These are phyloP conservation scores for Buxus sempervirens DNA, from an alignment of 164 flowering plant genomes.

Conservation along the genomic window DNA sequence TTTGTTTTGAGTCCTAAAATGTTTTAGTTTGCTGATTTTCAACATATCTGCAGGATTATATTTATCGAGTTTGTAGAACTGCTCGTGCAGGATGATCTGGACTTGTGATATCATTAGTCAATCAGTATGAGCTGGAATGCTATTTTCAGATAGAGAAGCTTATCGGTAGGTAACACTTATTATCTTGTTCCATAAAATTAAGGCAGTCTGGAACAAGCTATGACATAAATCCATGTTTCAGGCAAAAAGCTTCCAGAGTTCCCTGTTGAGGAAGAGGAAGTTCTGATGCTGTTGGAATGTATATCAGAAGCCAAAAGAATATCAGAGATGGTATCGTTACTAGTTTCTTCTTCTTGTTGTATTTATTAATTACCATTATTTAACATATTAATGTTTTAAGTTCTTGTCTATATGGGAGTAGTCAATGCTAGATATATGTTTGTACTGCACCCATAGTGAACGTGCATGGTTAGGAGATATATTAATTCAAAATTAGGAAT, in stretches of 20 bases:
- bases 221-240: too few relatives aligned
- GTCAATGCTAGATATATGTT: too few relatives aligned
- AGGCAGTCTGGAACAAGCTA: too few relatives aligned
- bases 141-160: slow-evolving; percentile 78
- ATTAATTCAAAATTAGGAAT: too few relatives aligned
- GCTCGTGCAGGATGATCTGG: slow-evolving; percentile 98
- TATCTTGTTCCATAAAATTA: too few relatives aligned
- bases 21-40: slow-evolving; percentile 10
- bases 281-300: slow-evolving; percentile 54
- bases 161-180: too few relatives aligned
- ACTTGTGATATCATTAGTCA: slow-evolving; percentile 81
- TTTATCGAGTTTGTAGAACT: slow-evolving; percentile 95
- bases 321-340: too few relatives aligned
- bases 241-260: slow-evolving; percentile 66
- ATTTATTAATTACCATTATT: neutral
- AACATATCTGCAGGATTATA: slow-evolving; percentile 69
- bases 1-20: too few relatives aligned
- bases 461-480: too few relatives aligned
- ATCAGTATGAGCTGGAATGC: slow-evolving; percentile 89
- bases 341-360: slow-evolving; percentile 57
- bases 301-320: slow-evolving; percentile 77
- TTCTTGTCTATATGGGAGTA: too few relatives aligned
- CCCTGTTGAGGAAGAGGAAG: slow-evolving; percentile 67
- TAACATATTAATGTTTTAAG: too few relatives aligned
- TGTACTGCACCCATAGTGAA: too few relatives aligned